Evolutionary conservation across 225 moss, liverwort and hornwort genomes (phyloP).

Genomic region (Sphagnum tenellum): DNA sequence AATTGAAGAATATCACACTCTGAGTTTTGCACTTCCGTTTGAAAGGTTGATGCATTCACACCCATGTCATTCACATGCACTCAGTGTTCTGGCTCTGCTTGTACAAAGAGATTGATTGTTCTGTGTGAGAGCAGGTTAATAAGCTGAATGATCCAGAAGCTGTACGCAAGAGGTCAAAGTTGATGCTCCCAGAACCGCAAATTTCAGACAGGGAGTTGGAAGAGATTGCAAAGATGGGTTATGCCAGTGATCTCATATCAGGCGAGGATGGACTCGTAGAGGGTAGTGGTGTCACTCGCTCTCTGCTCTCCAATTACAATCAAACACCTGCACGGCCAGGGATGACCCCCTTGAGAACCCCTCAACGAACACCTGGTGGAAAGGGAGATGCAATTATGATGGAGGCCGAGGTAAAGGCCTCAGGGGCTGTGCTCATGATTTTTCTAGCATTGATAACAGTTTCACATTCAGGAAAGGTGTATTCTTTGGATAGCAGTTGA

Average conservation of each 20-base stretch:
- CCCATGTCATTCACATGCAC: not conserved
- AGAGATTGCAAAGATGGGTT: slow-evolving; percentile 93
- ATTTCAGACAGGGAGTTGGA: slow-evolving; percentile 85
- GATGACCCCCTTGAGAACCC: slow-evolving; percentile 67
- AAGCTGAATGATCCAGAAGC: slow-evolving; percentile 87
- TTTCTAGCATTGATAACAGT: too few relatives aligned
- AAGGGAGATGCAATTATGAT: slow-evolving; percentile 99
- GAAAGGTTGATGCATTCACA: not conserved
- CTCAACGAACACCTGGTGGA: slow-evolving; percentile 90
- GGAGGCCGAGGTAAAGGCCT: slow-evolving; percentile 66
- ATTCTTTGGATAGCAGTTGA: too few relatives aligned
- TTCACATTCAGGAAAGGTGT: too few relatives aligned
- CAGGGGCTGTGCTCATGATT: too few relatives aligned
- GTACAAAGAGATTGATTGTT: too few relatives aligned
- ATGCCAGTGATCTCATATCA: slow-evolving; percentile 62
- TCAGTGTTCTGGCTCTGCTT: not conserved
- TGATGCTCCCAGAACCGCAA: slow-evolving; percentile 82
- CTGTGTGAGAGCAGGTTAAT: slow-evolving; percentile 42
- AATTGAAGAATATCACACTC: too few relatives aligned
- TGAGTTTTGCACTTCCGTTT: too few relatives aligned
- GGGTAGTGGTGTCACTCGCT: slow-evolving; percentile 69
- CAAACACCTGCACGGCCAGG: slow-evolving; percentile 58
- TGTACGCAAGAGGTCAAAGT: slow-evolving; percentile 73
- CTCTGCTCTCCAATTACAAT: slow-evolving; percentile 71
- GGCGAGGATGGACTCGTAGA: slow-evolving; percentile 63